These are phyloP conservation scores for Tympanopsis confertula DNA, from an alignment of 2,329 filamentous ascomycete genomes.

Conservation along the genomic window DNA sequence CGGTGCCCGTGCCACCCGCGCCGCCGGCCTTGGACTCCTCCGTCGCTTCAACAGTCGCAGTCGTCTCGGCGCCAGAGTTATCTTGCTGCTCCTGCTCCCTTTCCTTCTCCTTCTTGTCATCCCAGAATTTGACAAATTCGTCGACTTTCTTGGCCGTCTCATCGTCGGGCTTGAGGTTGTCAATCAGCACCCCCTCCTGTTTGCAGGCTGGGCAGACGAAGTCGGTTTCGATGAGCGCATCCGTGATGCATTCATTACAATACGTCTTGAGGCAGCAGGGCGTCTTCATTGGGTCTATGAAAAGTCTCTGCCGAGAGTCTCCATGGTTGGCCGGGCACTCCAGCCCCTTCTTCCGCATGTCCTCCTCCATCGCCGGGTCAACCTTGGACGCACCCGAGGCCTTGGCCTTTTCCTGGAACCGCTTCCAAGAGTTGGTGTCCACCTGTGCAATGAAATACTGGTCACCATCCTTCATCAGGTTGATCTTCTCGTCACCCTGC, in stretches of 20 bases:
- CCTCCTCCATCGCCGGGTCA: constrained; percentile 67
- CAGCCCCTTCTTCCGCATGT: constrained; percentile 75
- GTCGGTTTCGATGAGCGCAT: constrained; percentile 96
- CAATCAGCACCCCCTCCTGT: constrained; percentile 81
- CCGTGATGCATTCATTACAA: constrained; percentile 99
- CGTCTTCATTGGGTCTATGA: constrained; percentile 97
- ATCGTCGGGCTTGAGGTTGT: constrained; percentile 76
- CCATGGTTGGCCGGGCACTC: constrained; percentile 78
- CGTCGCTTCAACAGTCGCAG: not conserved
- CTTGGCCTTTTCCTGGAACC: constrained; percentile 90
- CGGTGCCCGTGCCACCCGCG: not conserved
- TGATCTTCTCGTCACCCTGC: constrained; percentile 26
- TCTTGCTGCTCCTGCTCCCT: not conserved
- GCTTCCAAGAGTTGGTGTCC: constrained; percentile 91
- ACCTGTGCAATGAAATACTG: constrained; percentile 94
- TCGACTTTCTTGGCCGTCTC: constrained; percentile 70
- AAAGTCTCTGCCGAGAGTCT: constrained; percentile 60
- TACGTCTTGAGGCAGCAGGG: constrained; percentile 97
- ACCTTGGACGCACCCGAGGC: constrained; percentile 73
- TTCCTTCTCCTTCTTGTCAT: constrained; percentile 30
- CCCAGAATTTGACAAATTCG: constrained; percentile 47
- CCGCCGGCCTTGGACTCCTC: not conserved
- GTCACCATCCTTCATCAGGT: constrained; percentile 96
- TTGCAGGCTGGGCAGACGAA: constrained; percentile 89
- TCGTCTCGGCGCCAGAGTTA: not conserved